Conservation (phyloP, 2,329 filamentous ascomycete species). For the Alternaria incomplexa region DNA sequence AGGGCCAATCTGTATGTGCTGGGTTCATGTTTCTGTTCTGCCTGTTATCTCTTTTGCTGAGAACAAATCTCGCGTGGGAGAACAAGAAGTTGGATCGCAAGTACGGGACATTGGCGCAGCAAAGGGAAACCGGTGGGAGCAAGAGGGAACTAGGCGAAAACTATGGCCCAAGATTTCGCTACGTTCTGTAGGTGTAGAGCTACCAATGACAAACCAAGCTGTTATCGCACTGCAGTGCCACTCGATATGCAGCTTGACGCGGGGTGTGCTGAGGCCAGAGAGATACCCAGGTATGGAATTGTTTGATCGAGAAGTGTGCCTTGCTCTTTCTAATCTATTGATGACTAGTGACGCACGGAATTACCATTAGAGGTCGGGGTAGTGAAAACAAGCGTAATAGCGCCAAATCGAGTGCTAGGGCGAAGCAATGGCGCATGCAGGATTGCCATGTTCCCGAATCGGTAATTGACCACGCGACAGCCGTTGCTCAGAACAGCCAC, state of each 20-base stretch:
- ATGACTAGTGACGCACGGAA: not conserved
- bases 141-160: slow-evolving; percentile 36
- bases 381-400: not conserved
- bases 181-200: slow-evolving; percentile 42
- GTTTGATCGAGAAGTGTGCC: not conserved
- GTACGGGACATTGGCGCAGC: slow-evolving; percentile 39
- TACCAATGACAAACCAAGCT: not conserved
- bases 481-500: not conserved
- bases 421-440: not conserved
- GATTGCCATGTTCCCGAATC: not conserved
- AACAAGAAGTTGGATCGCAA: slow-evolving; percentile 45
- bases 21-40: slow-evolving; percentile 48
- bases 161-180: slow-evolving; percentile 42
- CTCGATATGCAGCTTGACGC: not conserved
- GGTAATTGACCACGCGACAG: slow-evolving; percentile 18
- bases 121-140: slow-evolving; percentile 25
- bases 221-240: not conserved
- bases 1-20: slow-evolving; percentile 45
- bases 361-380: not conserved
- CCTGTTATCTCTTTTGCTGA: slow-evolving; percentile 34
- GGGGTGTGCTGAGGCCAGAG: not conserved
- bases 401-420: slow-evolving; percentile 4
- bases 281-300: not conserved
- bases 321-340: not conserved
- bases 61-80: slow-evolving; percentile 44